Evolutionary conservation across 1,284 basidiomycete genomes (phyloP).

Genomic region (Cryptococcus wingfieldii): DNA sequence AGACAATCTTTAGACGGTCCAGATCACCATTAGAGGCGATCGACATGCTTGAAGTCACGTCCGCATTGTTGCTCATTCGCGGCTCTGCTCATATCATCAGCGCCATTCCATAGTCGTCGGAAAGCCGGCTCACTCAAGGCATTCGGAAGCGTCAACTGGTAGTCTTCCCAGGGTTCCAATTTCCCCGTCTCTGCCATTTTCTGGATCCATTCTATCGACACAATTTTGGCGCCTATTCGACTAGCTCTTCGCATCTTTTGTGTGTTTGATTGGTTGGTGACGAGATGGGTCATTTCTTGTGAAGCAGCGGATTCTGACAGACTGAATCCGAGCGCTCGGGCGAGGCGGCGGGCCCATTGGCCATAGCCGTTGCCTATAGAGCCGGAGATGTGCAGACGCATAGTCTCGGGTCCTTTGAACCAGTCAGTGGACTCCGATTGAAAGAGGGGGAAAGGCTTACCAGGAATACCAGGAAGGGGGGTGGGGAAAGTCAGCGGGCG

Average conservation of each 20-base stretch:
- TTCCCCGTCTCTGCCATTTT: constrained; percentile 29
- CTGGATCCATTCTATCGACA: constrained; percentile 38
- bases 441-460: background rate
- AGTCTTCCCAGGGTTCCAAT: constrained; percentile 20
- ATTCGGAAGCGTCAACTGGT: constrained; percentile 6
- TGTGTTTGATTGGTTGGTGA: constrained; percentile 24
- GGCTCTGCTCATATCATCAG: background rate
- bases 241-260: constrained; percentile 35
- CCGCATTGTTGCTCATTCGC: background rate
- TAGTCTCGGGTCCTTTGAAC: background rate
- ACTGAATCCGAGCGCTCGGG: constrained; percentile 32
- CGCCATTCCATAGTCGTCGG: background rate
- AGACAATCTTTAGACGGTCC: too few relatives aligned
- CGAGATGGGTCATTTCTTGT: constrained; percentile 36
- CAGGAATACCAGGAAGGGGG: constrained; percentile 29
- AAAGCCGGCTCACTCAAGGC: background rate
- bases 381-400: constrained; percentile 39
- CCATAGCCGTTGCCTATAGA: background rate
- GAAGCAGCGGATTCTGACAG: background rate
- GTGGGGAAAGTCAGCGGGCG: constrained; percentile 29
- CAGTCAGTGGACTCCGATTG: background rate
- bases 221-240: constrained; percentile 38
- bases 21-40: too few relatives aligned
- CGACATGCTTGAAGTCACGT: background rate
- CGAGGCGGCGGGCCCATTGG: constrained; percentile 19